Percentiles rank a stretch among this genome's conserved stretches.
Conservation (phyloP, 176 grass and related monocot species). For the Tillandsia leiboldiana region DNA sequence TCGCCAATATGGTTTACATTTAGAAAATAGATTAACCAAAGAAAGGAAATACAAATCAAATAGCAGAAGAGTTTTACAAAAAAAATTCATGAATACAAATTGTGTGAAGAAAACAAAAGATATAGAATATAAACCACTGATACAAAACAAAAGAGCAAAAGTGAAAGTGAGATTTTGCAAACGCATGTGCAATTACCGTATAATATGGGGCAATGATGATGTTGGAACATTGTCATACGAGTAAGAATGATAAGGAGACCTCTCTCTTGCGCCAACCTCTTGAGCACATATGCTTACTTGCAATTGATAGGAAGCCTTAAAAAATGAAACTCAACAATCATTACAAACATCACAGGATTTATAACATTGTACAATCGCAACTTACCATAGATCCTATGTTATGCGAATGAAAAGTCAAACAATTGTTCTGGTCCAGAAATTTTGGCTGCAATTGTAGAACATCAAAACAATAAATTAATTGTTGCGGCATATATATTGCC, state of each 20-base stretch:
- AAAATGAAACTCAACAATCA: slow-evolving; percentile 23
- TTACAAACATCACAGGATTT: slow-evolving; percentile 16
- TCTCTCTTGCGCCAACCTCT: slow-evolving; percentile 50
- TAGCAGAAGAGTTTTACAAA: too few species aligned
- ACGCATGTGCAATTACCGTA: slow-evolving; percentile 41
- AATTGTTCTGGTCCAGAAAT: slow-evolving; percentile 40
- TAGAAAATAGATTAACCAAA: too few species aligned
- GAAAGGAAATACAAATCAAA: too few species aligned
- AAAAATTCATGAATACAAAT: too few species aligned
- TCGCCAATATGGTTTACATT: too few species aligned
- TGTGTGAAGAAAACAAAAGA: background rate
- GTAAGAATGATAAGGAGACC: slow-evolving; percentile 56
- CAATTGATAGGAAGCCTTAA: slow-evolving; percentile 55
- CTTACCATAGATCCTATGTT: slow-evolving; percentile 52
- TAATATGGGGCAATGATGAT: slow-evolving; percentile 47
- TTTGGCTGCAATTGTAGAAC: slow-evolving; percentile 39
- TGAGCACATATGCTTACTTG: slow-evolving; percentile 52
- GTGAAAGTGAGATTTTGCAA: slow-evolving; percentile 1
- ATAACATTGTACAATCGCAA: slow-evolving; percentile 3
- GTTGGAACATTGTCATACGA: slow-evolving; percentile 54
- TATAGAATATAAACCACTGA: background rate
- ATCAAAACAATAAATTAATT: slow-evolving; percentile 18
- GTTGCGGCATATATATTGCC: background rate
- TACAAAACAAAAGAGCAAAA: slow-evolving; percentile 19
- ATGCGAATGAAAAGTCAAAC: slow-evolving; percentile 55